Conservation (phyloP, 331 rosid genomes). For the Erythrophleum ivorense region DNA sequence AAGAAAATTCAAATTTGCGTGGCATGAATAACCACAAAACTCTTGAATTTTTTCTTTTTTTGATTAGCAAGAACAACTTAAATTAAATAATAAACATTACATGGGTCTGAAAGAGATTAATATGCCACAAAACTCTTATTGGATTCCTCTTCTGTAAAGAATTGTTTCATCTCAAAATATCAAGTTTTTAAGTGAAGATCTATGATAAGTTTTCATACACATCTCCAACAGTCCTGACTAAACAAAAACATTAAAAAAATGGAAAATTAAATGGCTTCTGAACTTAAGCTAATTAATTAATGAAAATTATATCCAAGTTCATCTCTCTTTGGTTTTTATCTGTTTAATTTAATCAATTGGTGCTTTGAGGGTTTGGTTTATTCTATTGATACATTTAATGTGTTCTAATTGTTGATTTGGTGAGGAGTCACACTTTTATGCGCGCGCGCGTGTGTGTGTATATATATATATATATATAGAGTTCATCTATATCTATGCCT, state of each 20-base stretch:
- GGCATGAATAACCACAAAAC: background rate
- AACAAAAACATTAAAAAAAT: background rate
- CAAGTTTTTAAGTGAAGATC: background rate
- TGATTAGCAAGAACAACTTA: too few relatives aligned
- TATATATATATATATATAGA: background rate
- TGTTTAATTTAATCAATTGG: background rate
- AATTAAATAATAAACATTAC: too few relatives aligned
- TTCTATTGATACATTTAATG: background rate
- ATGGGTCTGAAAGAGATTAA: too few relatives aligned
- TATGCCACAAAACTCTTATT: too few relatives aligned
- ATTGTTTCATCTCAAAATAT: background rate
- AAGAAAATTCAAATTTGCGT: background rate
- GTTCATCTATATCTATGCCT: constrained; percentile 35
- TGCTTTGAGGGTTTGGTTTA: background rate
- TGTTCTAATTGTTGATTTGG: constrained; percentile 33
- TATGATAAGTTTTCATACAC: background rate
- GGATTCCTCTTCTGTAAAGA: background rate
- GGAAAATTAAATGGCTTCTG: background rate
- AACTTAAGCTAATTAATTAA: background rate
- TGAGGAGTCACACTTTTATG: constrained; percentile 28
- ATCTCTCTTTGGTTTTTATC: background rate
- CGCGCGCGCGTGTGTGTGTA: background rate
- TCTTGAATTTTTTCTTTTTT: background rate
- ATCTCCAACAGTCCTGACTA: background rate
- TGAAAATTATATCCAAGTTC: background rate